phyloP scores from a whole-genome alignment of 352 stramenopile species.

The Phytopythium oedochilum region DNA sequence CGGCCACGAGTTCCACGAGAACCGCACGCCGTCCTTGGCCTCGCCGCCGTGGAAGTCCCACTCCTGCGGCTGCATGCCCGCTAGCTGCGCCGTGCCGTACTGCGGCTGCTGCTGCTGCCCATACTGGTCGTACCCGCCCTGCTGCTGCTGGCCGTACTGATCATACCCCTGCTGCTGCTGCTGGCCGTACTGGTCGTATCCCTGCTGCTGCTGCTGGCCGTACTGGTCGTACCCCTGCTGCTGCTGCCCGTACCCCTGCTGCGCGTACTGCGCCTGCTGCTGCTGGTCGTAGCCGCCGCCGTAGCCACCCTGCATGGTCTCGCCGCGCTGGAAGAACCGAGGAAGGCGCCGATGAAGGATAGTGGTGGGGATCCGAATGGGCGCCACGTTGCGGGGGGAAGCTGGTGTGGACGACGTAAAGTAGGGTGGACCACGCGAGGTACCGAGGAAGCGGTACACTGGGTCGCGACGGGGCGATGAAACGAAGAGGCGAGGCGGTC shows the following conservation, averaged over 20 bases:
- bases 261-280: conserved; percentile 29
- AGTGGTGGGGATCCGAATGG: neutral
- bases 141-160: conserved; percentile 32
- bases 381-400: neutral
- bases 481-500: neutral
- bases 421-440: neutral
- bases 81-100: conserved; percentile 28
- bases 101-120: conserved; percentile 44
- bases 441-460: too few species aligned
- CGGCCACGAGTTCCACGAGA: conserved; percentile 99
- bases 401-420: neutral
- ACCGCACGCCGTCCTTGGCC: conserved; percentile 92
- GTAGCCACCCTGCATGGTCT: conserved; percentile 45
- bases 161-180: conserved; percentile 32
- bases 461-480: neutral
- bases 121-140: conserved; percentile 49
- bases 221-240: conserved; percentile 24
- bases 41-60: conserved; percentile 86
- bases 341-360: neutral
- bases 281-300: conserved; percentile 37
- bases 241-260: conserved; percentile 28
- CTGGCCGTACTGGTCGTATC: conserved; percentile 33
- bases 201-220: conserved; percentile 20
- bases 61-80: conserved; percentile 71
- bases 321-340: too few species aligned